A percentile compares a stretch with the other conserved stretches of the same genome.
These are phyloP conservation scores for Diaporthe velutina DNA, from an alignment of 2,329 filamentous ascomycete genomes.

Conservation along the genomic window DNA sequence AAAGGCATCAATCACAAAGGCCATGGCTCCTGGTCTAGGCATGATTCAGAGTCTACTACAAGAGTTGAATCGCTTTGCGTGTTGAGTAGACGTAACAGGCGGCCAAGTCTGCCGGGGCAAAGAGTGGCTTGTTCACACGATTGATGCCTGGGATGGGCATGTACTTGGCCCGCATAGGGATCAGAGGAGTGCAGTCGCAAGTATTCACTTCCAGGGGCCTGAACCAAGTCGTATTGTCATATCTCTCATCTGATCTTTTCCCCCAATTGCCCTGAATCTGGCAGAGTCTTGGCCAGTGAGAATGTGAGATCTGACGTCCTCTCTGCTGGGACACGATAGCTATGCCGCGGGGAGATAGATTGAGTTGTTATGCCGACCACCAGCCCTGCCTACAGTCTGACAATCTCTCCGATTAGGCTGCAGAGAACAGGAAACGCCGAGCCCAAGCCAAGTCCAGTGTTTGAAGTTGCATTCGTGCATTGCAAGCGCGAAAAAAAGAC, in stretches of 20 bases:
- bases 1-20: background rate
- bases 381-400: background rate
- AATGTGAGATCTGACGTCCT: background rate
- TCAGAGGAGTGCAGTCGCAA: background rate
- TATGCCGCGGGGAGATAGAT: background rate
- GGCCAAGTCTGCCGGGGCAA: background rate
- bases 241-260: background rate
- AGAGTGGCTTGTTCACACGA: background rate
- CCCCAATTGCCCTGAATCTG: background rate
- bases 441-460: conserved; percentile 8
- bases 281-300: background rate
- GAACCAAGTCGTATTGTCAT: background rate
- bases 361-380: background rate
- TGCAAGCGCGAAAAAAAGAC: background rate
- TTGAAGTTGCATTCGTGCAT: background rate
- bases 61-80: background rate
- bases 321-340: background rate
- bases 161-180: background rate
- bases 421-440: conserved; percentile 2
- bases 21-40: no score
- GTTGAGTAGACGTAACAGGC: background rate
- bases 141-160: background rate
- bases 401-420: background rate
- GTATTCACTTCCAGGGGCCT: background rate
- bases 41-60: no score